These are phyloP conservation scores for Sicyos edulis DNA, from an alignment of 306 rosid genomes.

Conservation along the genomic window DNA sequence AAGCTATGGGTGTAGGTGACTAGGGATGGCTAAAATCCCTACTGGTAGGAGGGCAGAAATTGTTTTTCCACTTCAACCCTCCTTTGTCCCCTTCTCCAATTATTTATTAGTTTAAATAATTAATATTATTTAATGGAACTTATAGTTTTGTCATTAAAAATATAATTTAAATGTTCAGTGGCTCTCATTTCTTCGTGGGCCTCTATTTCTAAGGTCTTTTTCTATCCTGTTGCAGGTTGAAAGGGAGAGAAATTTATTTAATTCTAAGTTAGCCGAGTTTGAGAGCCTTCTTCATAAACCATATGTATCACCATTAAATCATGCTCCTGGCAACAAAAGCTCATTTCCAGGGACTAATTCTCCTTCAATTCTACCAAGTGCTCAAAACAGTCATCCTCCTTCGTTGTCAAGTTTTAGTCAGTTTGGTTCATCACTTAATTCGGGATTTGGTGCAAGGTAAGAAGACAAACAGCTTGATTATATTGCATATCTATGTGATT, in stretches of 20 bases:
- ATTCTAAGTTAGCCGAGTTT: constrained; percentile 65
- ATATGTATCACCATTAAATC: constrained; percentile 27
- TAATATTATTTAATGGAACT: neutral
- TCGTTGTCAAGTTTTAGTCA: constrained; percentile 82
- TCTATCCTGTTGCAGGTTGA: constrained; percentile 58
- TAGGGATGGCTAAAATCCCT: neutral
- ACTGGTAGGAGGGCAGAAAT: neutral
- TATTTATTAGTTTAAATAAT: neutral
- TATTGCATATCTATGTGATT: neutral
- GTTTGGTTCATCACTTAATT: constrained; percentile 51
- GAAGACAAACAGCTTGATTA: constrained; percentile 10
- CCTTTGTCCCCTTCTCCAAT: neutral
- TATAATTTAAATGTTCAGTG: neutral
- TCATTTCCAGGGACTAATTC: constrained; percentile 36
- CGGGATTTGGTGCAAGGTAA: constrained; percentile 47
- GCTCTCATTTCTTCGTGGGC: no score
- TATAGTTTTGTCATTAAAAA: neutral
- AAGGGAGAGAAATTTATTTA: constrained; percentile 70
- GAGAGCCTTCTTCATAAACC: constrained; percentile 59
- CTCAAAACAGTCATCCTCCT: constrained; percentile 48
- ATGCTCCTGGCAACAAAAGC: constrained; percentile 36
- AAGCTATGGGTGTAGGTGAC: neutral
- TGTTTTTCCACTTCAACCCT: neutral
- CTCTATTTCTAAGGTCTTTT: no score
- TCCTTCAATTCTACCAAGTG: constrained; percentile 28